Evolutionary conservation across 148 eudicot species (phyloP), one percentile per base, ranked within the genome.

Genomic region (Silene latifolia): DNA sequence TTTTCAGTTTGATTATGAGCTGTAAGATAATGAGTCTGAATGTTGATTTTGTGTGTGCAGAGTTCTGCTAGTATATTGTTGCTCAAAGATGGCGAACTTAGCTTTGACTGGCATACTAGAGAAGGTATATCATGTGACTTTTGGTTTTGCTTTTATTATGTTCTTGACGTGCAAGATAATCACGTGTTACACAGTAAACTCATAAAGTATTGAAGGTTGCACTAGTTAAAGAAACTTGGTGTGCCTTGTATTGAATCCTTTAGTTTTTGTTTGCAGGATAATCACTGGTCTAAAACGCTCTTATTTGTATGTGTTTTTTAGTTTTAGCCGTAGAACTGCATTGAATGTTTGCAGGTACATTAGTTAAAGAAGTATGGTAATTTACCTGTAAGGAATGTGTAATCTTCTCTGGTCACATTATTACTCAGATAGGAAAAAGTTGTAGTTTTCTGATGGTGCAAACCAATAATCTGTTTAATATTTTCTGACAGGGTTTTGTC

Each of bases 41-140:
- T 39, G 69, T 21, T 32, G 47, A 8, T 17, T 17, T 8, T 35
- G 39, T 35, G 11, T 35, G 17, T 73, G 80, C 83, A 77, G 83
- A 69, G 39, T 73, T 62, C 17, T 19, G 15, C 60, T 62, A 17
- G 62, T 82, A 62, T 18, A 63, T 27, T 60, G 65, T 69, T 75
- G 71, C 72, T 72, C 67, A 74, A 74, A 81, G 73, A 91, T 95
- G 98, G 88, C 97, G 48, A 90, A 82, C 80, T 66, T 90, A 73
- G 79, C 86, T 67, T 81, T 95, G 75, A 84, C 91, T 35, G 87
- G 87, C 61, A 95, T 95, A 78, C 84, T 95, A 54, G 98, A 95
- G 79, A 92, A 92, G 98, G 98, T 90, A 86, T 83, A 67, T 48
- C 9, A 13, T 51, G 3, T 51, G 63, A 8, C 21, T 48, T 48